Conservation (phyloP, 2,329 filamentous ascomycete genomes). For the Neobulgaria alba region DNA sequence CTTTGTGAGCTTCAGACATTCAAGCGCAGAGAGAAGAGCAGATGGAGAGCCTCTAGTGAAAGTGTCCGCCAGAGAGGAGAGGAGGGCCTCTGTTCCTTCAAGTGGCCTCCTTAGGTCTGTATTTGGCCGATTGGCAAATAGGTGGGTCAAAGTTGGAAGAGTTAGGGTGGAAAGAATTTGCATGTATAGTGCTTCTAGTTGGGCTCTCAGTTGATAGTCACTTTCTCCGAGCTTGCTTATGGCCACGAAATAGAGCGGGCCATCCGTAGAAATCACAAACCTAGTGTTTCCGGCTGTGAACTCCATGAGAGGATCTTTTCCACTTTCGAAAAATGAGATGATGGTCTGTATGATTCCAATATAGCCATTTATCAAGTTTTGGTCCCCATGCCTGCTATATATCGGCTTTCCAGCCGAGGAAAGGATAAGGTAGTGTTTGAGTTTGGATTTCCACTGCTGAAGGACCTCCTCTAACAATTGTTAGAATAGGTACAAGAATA, state of each 20-base stretch:
- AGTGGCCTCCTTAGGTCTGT: slow-evolving; percentile 84
- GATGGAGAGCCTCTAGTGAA: slow-evolving; percentile 91
- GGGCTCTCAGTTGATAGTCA: slow-evolving; percentile 74
- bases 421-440: slow-evolving; percentile 95
- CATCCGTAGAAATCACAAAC: slow-evolving; percentile 79
- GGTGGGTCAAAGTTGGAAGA: slow-evolving; percentile 72
- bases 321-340: slow-evolving; percentile 88
- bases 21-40: slow-evolving; percentile 77
- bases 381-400: slow-evolving; percentile 88
- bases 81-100: slow-evolving; percentile 80
- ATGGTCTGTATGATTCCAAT: slow-evolving; percentile 96
- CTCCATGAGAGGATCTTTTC: slow-evolving; percentile 65
- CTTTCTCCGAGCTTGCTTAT: slow-evolving; percentile 91
- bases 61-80: slow-evolving; percentile 87
- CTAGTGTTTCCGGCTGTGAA: slow-evolving; percentile 82
- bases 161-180: slow-evolving; percentile 95
- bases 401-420: slow-evolving; percentile 96
- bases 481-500: not conserved
- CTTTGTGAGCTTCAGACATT: slow-evolving; percentile 88
- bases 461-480: slow-evolving; percentile 38
- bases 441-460: slow-evolving; percentile 75
- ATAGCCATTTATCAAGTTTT: slow-evolving; percentile 82
- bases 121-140: slow-evolving; percentile 87
- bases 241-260: slow-evolving; percentile 84
- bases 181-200: slow-evolving; percentile 94